Evolutionary conservation across 495 filamentous ascomycete species (phyloP).

Genomic region (Cudoniella acicularis): DNA sequence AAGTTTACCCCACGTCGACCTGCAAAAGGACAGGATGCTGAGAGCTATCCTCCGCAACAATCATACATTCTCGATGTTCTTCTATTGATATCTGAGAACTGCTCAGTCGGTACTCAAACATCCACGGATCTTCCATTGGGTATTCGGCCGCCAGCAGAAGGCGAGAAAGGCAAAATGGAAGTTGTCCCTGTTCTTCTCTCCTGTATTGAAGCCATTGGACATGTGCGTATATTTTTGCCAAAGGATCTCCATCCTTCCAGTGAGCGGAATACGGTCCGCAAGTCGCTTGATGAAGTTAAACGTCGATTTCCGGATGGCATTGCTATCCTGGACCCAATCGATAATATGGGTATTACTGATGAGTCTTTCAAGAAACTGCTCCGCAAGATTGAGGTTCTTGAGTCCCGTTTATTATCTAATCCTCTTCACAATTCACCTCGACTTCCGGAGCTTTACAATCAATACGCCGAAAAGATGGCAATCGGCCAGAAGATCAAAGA

Average conservation of each 20-base stretch:
- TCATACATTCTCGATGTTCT: conserved; percentile 78
- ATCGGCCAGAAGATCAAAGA: conserved; percentile 73
- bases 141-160: conserved; percentile 57
- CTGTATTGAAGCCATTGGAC: conserved; percentile 73
- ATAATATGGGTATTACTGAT: conserved; percentile 91
- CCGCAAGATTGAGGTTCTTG: conserved; percentile 93
- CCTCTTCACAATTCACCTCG: conserved; percentile 86
- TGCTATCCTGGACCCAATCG: conserved; percentile 82
- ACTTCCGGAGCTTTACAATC: conserved; percentile 74
- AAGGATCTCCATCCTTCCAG: conserved; percentile 62
- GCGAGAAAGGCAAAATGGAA: conserved; percentile 72
- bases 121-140: conserved; percentile 60
- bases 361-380: conserved; percentile 89
- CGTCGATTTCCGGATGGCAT: conserved; percentile 91
- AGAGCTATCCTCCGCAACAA: conserved; percentile 67
- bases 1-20: conserved; percentile 60
- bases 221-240: conserved; percentile 75
- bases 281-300: conserved; percentile 67
- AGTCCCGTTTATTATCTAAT: conserved; percentile 83
- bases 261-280: conserved; percentile 60
- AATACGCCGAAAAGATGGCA: conserved; percentile 78
- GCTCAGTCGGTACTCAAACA: conserved; percentile 53
- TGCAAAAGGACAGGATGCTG: conserved; percentile 54
- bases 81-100: conserved; percentile 61
- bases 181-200: conserved; percentile 83